A percentile compares a stretch with the other conserved stretches of the same genome.
Evolutionary conservation across 495 filamentous ascomycete species (phyloP).

Genomic region (Aspergillus affinis): DNA sequence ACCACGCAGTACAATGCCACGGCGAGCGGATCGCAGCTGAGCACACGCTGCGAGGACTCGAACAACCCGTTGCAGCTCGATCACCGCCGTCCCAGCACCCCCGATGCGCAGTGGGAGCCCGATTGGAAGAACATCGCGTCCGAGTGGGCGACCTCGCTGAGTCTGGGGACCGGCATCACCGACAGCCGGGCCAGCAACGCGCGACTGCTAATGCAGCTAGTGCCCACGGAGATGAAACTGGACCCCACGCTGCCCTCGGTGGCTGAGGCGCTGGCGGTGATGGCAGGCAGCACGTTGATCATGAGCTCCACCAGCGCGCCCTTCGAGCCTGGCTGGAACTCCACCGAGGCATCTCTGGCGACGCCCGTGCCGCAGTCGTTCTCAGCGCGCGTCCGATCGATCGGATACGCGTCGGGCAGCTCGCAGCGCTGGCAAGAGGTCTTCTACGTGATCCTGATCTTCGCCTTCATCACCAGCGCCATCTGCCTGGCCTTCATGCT

Average conservation of each 20-base stretch:
- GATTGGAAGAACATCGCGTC: slow-evolving; percentile 63
- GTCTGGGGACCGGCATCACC: slow-evolving; percentile 58
- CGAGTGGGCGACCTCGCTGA: slow-evolving; percentile 55
- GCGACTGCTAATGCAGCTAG: slow-evolving; percentile 59
- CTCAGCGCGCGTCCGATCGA: slow-evolving; percentile 53
- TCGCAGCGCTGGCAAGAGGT: slow-evolving; percentile 54
- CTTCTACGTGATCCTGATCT: slow-evolving; percentile 62
- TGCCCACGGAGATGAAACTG: slow-evolving; percentile 26
- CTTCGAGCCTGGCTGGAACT: slow-evolving; percentile 59
- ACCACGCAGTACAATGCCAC: slow-evolving; percentile 61
- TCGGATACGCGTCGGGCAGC: slow-evolving; percentile 64
- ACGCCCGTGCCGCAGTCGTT: slow-evolving; percentile 50
- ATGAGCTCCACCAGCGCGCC: slow-evolving; percentile 51
- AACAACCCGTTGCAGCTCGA: slow-evolving; percentile 52
- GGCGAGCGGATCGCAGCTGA: slow-evolving; percentile 52
- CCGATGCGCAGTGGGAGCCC: slow-evolving; percentile 24
- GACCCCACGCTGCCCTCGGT: slow-evolving; percentile 56
- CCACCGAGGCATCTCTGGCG: slow-evolving; percentile 32
- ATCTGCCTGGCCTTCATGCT: slow-evolving; percentile 60
- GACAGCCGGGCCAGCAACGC: slow-evolving; percentile 61
- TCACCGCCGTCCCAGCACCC: slow-evolving; percentile 33
- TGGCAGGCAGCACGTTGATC: slow-evolving; percentile 63
- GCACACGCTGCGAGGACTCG: slow-evolving; percentile 56
- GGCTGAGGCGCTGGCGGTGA: slow-evolving; percentile 65
- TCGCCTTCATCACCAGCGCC: slow-evolving; percentile 62